Percentiles rank a stretch among this genome's conserved stretches.
Conservation (phyloP, 1,139 yeast genomes). For the Yamadazyma friedrichii region DNA sequence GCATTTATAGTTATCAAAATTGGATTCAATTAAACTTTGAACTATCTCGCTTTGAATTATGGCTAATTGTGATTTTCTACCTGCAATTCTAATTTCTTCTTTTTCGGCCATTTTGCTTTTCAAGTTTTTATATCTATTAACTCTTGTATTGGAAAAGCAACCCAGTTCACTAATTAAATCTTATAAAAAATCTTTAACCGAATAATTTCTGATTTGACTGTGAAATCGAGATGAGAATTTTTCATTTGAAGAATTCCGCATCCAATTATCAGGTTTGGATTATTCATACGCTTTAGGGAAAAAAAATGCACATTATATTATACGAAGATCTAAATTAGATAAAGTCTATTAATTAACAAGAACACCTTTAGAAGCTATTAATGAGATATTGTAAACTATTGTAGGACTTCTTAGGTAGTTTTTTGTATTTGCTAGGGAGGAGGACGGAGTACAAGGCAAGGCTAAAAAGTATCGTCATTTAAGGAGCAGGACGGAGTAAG, state of each 20-base stretch:
- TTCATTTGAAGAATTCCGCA: not conserved
- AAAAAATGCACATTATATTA: not conserved
- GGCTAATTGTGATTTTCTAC: conserved; percentile 85
- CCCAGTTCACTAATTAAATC: too few relatives aligned
- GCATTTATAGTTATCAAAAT: conserved; percentile 57
- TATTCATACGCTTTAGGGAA: conserved; percentile 1
- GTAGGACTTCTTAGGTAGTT: too few relatives aligned
- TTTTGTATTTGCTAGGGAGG: too few relatives aligned
- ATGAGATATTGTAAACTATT: too few relatives aligned
- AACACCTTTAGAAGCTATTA: too few relatives aligned
- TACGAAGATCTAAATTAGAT: not conserved
- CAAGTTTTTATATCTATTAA: too few relatives aligned
- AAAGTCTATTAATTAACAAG: not conserved
- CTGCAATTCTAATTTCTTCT: conserved; percentile 61
- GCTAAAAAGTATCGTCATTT: conserved; percentile 12
- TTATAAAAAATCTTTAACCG: not conserved
- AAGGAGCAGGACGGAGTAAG: conserved; percentile 1
- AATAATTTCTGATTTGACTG: not conserved
- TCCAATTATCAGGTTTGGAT: conserved; percentile 3
- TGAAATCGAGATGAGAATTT: conserved; percentile 2
- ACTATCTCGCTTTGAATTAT: conserved; percentile 82
- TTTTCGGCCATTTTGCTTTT: too few relatives aligned
- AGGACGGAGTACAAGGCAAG: too few relatives aligned
- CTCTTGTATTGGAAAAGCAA: too few relatives aligned
- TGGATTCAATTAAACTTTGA: conserved; percentile 53